Percentiles rank a stretch among this genome's conserved stretches.
phyloP scores from a whole-genome alignment of 148 eudicot species.

The Rhododendron williamsianum region DNA sequence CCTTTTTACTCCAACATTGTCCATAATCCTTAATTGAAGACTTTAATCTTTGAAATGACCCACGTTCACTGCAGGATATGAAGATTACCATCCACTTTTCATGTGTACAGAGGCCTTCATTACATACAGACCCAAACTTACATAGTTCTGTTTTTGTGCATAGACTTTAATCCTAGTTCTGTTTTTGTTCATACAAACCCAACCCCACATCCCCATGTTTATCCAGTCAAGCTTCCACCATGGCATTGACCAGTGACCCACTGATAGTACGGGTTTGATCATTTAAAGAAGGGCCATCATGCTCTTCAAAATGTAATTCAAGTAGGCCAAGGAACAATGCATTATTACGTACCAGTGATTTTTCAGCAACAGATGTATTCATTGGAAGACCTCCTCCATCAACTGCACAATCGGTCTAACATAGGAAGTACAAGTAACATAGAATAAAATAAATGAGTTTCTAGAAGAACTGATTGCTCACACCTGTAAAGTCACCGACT shows the following conservation, averaged over 20 bases:
- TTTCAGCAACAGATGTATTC: slow-evolving; percentile 27
- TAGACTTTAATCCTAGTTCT: neutral
- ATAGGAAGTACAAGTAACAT: slow-evolving; percentile 10
- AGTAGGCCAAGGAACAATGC: neutral
- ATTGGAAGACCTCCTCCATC: slow-evolving; percentile 23
- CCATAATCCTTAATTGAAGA: neutral
- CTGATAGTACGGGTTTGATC: neutral
- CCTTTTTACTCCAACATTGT: neutral
- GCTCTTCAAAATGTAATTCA: neutral
- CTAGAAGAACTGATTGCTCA: neutral
- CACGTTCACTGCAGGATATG: neutral
- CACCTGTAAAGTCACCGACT: slow-evolving; percentile 34
- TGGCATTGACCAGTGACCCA: no score
- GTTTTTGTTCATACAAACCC: neutral
- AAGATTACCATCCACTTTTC: neutral
- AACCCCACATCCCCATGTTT: neutral
- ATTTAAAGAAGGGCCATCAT: neutral
- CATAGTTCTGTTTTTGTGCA: neutral
- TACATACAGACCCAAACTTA: neutral
- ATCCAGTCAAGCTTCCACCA: no score
- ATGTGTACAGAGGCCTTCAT: neutral
- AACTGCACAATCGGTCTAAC: slow-evolving; percentile 17
- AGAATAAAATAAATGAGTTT: neutral
- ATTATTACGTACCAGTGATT: slow-evolving; percentile 43
- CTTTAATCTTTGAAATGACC: neutral